Evolutionary conservation across 2,329 filamentous ascomycete species (phyloP), one percentile per base, ranked within the genome.

Genomic region (Akanthomyces lecanii): DNA sequence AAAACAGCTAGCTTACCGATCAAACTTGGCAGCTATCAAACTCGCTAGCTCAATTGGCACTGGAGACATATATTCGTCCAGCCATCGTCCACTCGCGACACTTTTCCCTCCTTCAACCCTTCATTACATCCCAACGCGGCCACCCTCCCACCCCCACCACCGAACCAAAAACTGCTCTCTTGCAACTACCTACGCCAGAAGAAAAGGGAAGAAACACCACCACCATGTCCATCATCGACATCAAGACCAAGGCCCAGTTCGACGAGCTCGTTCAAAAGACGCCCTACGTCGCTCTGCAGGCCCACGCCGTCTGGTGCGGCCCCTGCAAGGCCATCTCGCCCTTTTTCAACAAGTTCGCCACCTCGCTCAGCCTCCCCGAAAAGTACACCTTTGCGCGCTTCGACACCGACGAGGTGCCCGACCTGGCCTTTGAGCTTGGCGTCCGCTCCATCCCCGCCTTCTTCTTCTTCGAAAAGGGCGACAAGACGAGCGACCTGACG

Each of bases 301-400:
- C 86, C 75, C 81, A 77, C 74, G 84, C 84, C 64, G 76, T 80
- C 69, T 87, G 85, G 85, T 87, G 84, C 74, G 79, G 78, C 45
- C 85, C 84, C 33, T 87, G 85, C 82, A 84, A 83, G 74, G 75
- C 76, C 68, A 86, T 87, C 70, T 81, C 82, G 25, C 84, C 84
- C 65, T 68, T 82, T 64, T 86, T 81, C 78, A 70, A 69, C 64
- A 75, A 79, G 69, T 77, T 85, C 59, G 79, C 83, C 52, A 71
- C 71, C 54, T 67, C 68, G 40, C 67, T 70, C 66, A 66, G 71
- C 62, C 66, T 75, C 28, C 75, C 77, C 21, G 76, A 79, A 58
- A 72, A 75, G 50, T 77, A 82, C 55, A 78, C 78, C 66, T 87
- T 87, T 66, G 82, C 81, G 70, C 84, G 84, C 73, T 79, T 87